A percentile compares a stretch with the other conserved stretches of the same genome.
Evolutionary conservation across 345 rosid species (phyloP).

Genomic region (Mangifera indica): DNA sequence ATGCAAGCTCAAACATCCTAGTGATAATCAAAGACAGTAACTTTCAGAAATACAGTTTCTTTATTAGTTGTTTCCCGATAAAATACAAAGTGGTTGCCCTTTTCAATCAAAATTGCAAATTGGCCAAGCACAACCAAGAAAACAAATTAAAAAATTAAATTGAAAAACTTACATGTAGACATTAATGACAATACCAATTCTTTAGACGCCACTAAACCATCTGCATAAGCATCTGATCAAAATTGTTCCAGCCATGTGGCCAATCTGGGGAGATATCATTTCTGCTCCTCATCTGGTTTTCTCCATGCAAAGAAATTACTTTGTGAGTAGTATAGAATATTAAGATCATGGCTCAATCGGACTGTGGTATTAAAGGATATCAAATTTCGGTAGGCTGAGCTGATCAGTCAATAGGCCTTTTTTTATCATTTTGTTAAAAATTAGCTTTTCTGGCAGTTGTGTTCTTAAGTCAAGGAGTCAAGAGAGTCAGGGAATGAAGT

Average conservation of each 20-base stretch:
- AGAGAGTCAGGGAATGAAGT: no score
- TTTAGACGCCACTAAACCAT: constrained; percentile 23
- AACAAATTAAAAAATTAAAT: constrained; percentile 13
- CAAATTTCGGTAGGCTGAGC: not conserved
- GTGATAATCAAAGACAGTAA: not conserved
- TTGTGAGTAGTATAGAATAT: constrained; percentile 15
- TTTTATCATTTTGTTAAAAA: not conserved
- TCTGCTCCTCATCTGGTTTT: constrained; percentile 32
- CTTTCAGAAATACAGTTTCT: constrained; percentile 15
- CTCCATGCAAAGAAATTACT: constrained; percentile 28
- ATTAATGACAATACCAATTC: constrained; percentile 24
- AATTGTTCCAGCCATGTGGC: constrained; percentile 38
- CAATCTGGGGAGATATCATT: constrained; percentile 23
- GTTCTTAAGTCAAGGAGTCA: no score
- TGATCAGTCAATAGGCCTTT: not conserved
- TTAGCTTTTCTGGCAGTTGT: not conserved
- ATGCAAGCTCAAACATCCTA: not conserved
- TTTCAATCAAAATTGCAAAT: constrained; percentile 31
- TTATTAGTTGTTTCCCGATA: constrained; percentile 6
- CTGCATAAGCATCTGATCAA: constrained; percentile 34
- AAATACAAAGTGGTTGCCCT: constrained; percentile 23
- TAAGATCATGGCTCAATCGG: constrained; percentile 1
- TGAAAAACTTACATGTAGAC: constrained; percentile 28
- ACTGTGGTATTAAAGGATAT: constrained; percentile 1
- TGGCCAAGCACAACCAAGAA: constrained; percentile 19